phyloP scores from a whole-genome alignment of 306 rosid genomes.

The Astragalus glycyphyllos region DNA sequence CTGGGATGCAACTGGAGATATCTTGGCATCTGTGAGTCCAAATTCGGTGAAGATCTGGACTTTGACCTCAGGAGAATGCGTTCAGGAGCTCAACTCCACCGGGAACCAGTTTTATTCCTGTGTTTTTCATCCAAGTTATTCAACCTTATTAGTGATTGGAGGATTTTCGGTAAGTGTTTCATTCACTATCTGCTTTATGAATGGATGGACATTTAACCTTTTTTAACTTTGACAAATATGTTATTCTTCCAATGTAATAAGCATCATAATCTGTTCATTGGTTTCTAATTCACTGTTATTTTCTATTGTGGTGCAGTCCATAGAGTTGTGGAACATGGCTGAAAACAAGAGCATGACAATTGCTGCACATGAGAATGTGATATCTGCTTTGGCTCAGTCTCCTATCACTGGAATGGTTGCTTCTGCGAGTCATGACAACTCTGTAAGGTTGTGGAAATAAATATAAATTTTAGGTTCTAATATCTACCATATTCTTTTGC shows the following conservation, averaged over 20 bases:
- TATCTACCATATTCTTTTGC: slow-evolving; percentile 31
- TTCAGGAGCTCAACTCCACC: slow-evolving; percentile 51
- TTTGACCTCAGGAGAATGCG: slow-evolving; percentile 53
- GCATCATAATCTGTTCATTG: neutral
- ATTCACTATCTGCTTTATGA: slow-evolving; percentile 10
- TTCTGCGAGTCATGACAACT: slow-evolving; percentile 59
- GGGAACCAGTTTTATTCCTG: slow-evolving; percentile 54
- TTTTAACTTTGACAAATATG: neutral
- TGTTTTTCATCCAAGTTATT: slow-evolving; percentile 61
- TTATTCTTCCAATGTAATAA: neutral
- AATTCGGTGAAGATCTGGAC: slow-evolving; percentile 57
- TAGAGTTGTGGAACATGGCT: slow-evolving; percentile 61
- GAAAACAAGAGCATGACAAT: slow-evolving; percentile 61
- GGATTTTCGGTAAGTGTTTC: slow-evolving; percentile 51
- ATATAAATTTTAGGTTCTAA: slow-evolving; percentile 16
- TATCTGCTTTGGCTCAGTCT: slow-evolving; percentile 57
- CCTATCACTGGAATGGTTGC: slow-evolving; percentile 62
- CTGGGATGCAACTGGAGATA: slow-evolving; percentile 55
- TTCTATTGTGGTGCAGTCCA: slow-evolving; percentile 41
- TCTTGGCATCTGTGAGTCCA: slow-evolving; percentile 58
- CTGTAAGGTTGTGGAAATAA: slow-evolving; percentile 60
- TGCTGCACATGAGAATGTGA: slow-evolving; percentile 49
- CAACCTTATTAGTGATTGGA: slow-evolving; percentile 58
- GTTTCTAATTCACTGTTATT: neutral
- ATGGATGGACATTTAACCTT: neutral